phyloP scores from a whole-genome alignment of 2,329 filamentous ascomycete genomes.

The Achaetomium macrosporum region DNA sequence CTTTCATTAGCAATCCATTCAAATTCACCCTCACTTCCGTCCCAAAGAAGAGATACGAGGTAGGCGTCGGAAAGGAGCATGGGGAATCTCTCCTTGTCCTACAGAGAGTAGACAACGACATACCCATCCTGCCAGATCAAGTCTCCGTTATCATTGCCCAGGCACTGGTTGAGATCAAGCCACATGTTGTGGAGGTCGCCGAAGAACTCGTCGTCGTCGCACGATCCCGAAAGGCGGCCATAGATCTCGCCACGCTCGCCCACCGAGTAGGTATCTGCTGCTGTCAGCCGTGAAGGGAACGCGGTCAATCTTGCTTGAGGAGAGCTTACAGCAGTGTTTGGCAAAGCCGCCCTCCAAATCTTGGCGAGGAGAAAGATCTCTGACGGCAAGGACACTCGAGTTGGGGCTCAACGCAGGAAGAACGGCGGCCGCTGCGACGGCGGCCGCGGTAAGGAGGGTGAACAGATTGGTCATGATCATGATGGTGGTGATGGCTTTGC shows the following conservation, averaged over 20 bases:
- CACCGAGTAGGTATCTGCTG: not conserved
- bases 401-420: not conserved
- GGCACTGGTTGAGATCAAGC: slow-evolving; percentile 4
- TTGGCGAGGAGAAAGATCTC: not conserved
- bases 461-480: not conserved
- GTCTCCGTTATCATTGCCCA: not conserved
- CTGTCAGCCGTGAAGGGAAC: not conserved
- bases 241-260: not conserved
- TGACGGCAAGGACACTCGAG: not conserved
- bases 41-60: not conserved
- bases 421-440: not conserved
- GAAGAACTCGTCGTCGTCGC: not conserved
- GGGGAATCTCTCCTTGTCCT: too few relatives aligned
- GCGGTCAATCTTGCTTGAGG: too few relatives aligned
- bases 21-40: not conserved
- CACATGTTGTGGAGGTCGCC: not conserved
- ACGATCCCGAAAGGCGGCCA: not conserved
- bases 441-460: not conserved
- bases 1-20: not conserved
- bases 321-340: not conserved
- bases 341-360: slow-evolving; percentile 1
- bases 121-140: slow-evolving; percentile 1
- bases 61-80: too few relatives aligned
- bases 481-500: not conserved
- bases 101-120: not conserved